Percentiles rank a stretch among this genome's conserved stretches.
These are phyloP conservation scores for Sporobolomyces phaffii DNA, from an alignment of 768 basidiomycete genomes.

Conservation along the genomic window DNA sequence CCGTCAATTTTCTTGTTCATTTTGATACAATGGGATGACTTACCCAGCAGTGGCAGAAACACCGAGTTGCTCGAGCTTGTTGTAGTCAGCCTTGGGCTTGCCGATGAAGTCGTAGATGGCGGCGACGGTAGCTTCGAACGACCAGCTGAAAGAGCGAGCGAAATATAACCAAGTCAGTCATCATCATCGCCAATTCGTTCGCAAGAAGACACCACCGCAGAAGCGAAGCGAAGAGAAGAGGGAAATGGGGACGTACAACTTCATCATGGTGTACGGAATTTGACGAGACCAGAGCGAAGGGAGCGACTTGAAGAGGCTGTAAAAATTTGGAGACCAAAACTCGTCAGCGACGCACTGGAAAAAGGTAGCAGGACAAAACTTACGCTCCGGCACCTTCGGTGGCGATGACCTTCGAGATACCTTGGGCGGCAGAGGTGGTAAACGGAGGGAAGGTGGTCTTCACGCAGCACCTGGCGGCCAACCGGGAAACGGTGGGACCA, in stretches of 20 bases:
- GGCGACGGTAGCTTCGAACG: slow-evolving; percentile 42
- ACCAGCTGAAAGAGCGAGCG: not conserved
- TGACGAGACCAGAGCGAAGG: slow-evolving; percentile 43
- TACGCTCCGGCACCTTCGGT: slow-evolving; percentile 39
- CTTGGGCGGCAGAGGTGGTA: slow-evolving; percentile 29
- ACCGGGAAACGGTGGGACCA: too few species aligned
- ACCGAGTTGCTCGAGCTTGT: slow-evolving; percentile 44
- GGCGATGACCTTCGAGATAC: slow-evolving; percentile 39
- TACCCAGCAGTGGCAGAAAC: slow-evolving; percentile 40
- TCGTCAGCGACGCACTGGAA: too few species aligned
- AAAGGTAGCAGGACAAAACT: too few species aligned
- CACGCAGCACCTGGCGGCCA: slow-evolving; percentile 43
- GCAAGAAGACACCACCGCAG: too few species aligned
- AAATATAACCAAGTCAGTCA: too few species aligned
- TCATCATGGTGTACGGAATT: slow-evolving; percentile 44
- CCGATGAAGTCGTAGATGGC: slow-evolving; percentile 39
- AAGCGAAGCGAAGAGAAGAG: too few species aligned
- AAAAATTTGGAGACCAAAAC: too few species aligned
- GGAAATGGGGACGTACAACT: slow-evolving; percentile 34
- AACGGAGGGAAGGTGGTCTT: slow-evolving; percentile 43
- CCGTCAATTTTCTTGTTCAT: not conserved
- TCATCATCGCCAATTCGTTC: too few species aligned
- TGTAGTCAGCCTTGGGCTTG: slow-evolving; percentile 40
- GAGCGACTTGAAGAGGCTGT: slow-evolving; percentile 41
- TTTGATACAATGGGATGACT: not conserved